Base-by-base conservation (phyloP, 345 rosid genomes). In the Erucastrum elatum region DNA sequence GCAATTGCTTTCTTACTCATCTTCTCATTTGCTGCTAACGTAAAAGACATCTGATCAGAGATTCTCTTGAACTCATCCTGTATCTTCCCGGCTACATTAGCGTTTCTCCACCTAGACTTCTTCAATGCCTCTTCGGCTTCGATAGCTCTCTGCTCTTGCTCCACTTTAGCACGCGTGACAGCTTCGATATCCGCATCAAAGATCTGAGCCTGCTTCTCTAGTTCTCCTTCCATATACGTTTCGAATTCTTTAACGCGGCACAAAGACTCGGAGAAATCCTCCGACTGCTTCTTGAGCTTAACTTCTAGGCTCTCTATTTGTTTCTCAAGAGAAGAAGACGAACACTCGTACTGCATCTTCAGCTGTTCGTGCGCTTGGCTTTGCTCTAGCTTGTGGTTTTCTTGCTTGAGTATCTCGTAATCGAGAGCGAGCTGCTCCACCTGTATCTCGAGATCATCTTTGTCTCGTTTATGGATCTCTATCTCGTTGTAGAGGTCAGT, bases 131-230 rank as follows among this genome's bases (percentile, higher is more conserved):
- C 98, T 85, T 96, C 99, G 4, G 98, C 94, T 74, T 76, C 67
- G 39, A 91, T 93, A 74, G 98, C 97, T 80, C 93, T 88, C 67
- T 91, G 87, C 77, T 96, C 97, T 82, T 88, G 89, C 79, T 86
- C 86, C 5, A 84, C 81, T 84, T 85, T 96, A 81, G 82, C 88
- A 25, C 8, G 70, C 30, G 85, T 90, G 78, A 87, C 44, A 60
- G 83, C 87, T 70, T 85, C 92, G 31, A 96, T 84, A 70, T 91
- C 97, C 59, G 81, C 90, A 78, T 93, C 91, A 87, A 89, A 93
- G 5, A 76, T 81, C 66, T 77, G 87, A 49, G 85, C 83, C 74
- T 83, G 99, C 81, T 75, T 82, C 73, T 90, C 92, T 69, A 87
- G 6, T 74, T 90, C 97, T 71, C 80, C 86, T 77, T 86, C 90